phyloP scores from a whole-genome alignment of 108 stramenopile genomes.

The Skeletonema costatum region DNA sequence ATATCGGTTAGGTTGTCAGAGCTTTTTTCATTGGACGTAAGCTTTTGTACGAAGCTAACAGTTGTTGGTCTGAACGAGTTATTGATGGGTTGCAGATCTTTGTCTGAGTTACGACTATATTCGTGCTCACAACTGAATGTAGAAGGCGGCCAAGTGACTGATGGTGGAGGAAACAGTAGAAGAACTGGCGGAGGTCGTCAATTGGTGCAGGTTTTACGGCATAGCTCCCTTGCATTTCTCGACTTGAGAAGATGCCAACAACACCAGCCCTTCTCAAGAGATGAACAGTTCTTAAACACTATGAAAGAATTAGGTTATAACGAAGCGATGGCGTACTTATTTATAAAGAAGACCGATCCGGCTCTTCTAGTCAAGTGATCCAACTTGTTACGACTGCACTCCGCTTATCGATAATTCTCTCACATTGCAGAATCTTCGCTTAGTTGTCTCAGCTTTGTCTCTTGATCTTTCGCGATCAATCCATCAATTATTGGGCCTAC shows the following conservation, averaged over 20 bases:
- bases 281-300: slow-evolving; percentile 36
- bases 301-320: slow-evolving; percentile 49
- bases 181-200: slow-evolving; percentile 33
- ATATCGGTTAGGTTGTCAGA: slow-evolving; percentile 44
- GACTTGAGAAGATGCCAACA: slow-evolving; percentile 47
- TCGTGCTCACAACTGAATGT: slow-evolving; percentile 33
- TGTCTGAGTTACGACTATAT: slow-evolving; percentile 59
- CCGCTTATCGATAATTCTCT: background rate
- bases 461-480: slow-evolving; percentile 84
- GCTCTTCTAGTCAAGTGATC: background rate
- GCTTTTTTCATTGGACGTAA: slow-evolving; percentile 65
- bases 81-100: slow-evolving; percentile 27
- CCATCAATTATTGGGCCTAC: slow-evolving; percentile 78
- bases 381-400: background rate
- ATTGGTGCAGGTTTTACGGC: slow-evolving; percentile 40
- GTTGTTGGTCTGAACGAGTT: slow-evolving; percentile 34
- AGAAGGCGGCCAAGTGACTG: background rate
- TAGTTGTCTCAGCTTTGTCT: slow-evolving; percentile 66
- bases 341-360: slow-evolving; percentile 11
- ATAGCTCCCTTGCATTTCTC: slow-evolving; percentile 33
- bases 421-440: slow-evolving; percentile 45
- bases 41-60: slow-evolving; percentile 65
- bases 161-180: background rate
- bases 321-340: slow-evolving; percentile 50
- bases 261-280: slow-evolving; percentile 18